A percentile compares a stretch with the other conserved stretches of the same genome.
phyloP scores from a whole-genome alignment of 805 yeast genomes.

The Starmerella khaoyaiensis region DNA sequence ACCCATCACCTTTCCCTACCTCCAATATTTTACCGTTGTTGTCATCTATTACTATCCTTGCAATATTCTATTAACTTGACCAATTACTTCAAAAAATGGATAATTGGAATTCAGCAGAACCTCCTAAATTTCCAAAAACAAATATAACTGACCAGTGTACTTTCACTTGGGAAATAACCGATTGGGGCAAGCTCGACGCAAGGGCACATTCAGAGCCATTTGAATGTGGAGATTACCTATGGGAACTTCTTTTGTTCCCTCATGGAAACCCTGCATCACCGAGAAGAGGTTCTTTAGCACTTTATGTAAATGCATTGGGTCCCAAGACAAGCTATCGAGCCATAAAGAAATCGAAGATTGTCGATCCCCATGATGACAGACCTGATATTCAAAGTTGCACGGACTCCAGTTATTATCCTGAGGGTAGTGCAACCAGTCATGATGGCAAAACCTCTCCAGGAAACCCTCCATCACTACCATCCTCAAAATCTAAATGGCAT shows the following conservation, averaged over 20 bases:
- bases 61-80: no score
- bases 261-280: constrained; percentile 46
- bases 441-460: background rate
- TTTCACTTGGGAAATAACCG: constrained; percentile 28
- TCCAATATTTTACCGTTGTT: no score
- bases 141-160: constrained; percentile 20
- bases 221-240: constrained; percentile 24
- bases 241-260: constrained; percentile 62
- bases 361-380: background rate
- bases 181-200: constrained; percentile 30
- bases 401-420: no score
- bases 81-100: no score
- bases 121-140: constrained; percentile 8
- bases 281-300: constrained; percentile 37
- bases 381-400: no score
- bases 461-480: background rate
- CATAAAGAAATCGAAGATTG: background rate
- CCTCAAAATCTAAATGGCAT: constrained; percentile 12
- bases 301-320: constrained; percentile 63
- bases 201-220: constrained; percentile 26
- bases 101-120: background rate
- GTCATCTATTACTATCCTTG: no score
- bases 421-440: no score
- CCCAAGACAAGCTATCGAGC: constrained; percentile 2
- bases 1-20: no score